Evolutionary conservation across 2,329 filamentous ascomycete species (phyloP).

Genomic region (Diplodia mutila): DNA sequence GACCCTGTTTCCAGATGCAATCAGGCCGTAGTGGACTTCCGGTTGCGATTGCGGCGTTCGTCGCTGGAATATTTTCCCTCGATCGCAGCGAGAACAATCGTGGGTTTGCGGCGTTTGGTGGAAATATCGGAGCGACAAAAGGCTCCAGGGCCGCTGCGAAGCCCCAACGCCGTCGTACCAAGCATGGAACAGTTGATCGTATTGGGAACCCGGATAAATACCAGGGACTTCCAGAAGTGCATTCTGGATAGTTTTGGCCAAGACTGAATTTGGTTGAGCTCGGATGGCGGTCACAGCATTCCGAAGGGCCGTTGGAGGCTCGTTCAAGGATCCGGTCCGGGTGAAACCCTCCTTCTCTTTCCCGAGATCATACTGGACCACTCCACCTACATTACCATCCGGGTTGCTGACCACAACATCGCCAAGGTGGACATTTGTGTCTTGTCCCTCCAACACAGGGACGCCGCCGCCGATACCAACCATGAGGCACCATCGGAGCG

Average conservation of each 20-base stretch:
- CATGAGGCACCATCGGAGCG: constrained; percentile 5
- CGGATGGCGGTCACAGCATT: background rate
- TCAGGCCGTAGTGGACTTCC: background rate
- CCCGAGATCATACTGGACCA: constrained; percentile 39
- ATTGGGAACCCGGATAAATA: background rate
- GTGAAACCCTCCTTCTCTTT: constrained; percentile 24
- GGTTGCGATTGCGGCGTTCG: background rate
- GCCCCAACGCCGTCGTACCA: background rate
- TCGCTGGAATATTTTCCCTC: no score
- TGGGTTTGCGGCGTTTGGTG: no score
- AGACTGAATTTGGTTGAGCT: no score
- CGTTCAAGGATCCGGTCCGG: background rate
- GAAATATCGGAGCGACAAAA: no score
- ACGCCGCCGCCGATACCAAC: constrained; percentile 26
- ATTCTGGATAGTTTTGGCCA: background rate
- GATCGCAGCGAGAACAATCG: no score
- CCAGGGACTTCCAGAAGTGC: background rate
- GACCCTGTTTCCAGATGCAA: background rate
- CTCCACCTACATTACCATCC: constrained; percentile 28
- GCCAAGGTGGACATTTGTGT: constrained; percentile 38
- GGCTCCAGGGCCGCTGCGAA: background rate
- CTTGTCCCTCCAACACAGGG: constrained; percentile 28
- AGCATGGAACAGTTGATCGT: background rate
- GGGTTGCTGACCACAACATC: constrained; percentile 32
- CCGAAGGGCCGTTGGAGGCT: background rate